A percentile compares a stretch with the other conserved stretches of the same genome.
phyloP scores from a whole-genome alignment of 441 rosid genomes.

The Gossypium lobatum region DNA sequence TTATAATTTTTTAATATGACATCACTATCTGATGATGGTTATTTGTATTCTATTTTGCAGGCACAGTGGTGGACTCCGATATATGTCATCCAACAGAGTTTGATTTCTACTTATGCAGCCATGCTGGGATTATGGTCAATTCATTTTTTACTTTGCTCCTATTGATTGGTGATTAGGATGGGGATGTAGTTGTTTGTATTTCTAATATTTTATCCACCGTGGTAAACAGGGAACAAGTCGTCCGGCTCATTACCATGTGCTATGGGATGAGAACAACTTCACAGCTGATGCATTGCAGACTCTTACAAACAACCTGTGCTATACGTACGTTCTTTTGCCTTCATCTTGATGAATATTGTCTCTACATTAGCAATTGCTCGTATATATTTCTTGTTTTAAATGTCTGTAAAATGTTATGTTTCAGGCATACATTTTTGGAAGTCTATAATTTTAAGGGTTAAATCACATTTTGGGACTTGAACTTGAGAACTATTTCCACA shows the following conservation, averaged over 20 bases:
- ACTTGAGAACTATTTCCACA: too few relatives aligned
- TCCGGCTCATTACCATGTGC: background rate
- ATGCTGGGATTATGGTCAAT: background rate
- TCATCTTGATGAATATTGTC: background rate
- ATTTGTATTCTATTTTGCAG: background rate
- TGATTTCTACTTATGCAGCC: conserved; percentile 7
- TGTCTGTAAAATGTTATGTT: background rate
- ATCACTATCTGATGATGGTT: too few relatives aligned
- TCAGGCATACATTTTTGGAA: background rate
- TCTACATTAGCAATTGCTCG: background rate
- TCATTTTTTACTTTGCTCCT: background rate
- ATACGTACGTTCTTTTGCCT: background rate
- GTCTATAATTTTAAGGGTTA: too few relatives aligned
- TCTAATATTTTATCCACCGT: background rate
- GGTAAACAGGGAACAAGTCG: background rate
- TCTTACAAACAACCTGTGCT: background rate
- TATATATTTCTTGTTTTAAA: background rate
- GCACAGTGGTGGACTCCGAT: background rate
- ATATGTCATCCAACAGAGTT: background rate
- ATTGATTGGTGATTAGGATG: too few relatives aligned
- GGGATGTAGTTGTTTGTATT: background rate
- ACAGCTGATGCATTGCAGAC: background rate
- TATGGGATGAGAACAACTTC: conserved; percentile 1
- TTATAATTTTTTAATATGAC: background rate
- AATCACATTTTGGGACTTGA: too few relatives aligned